phyloP scores from a whole-genome alignment of 2,329 filamentous ascomycete species.

The Curvularia hawaiiensis region DNA sequence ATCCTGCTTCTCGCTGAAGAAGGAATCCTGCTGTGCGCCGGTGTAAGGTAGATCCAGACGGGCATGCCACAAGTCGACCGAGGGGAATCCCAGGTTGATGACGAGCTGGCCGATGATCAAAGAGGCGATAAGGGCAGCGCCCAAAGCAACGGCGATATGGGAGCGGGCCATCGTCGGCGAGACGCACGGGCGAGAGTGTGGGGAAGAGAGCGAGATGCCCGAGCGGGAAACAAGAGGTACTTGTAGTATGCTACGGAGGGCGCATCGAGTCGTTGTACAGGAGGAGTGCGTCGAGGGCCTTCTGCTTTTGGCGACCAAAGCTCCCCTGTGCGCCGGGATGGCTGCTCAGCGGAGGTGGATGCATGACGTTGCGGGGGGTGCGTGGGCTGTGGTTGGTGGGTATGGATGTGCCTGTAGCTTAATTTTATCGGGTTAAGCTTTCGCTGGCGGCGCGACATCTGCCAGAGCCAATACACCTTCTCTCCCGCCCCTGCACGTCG shows the following conservation, averaged over 20 bases:
- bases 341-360: neutral
- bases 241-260: constrained; percentile 10
- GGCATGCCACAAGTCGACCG: constrained; percentile 46
- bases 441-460: constrained; percentile 14
- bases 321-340: neutral
- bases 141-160: constrained; percentile 46
- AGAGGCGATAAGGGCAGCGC: constrained; percentile 41
- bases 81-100: constrained; percentile 41
- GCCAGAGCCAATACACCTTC: constrained; percentile 18
- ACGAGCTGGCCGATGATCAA: constrained; percentile 45
- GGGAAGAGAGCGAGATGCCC: too few relatives aligned
- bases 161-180: constrained; percentile 46
- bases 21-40: constrained; percentile 30
- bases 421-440: constrained; percentile 19
- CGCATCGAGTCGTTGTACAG: neutral
- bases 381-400: constrained; percentile 19
- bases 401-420: constrained; percentile 13
- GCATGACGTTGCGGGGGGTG: constrained; percentile 22
- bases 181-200: constrained; percentile 23
- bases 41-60: constrained; percentile 30
- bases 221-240: constrained; percentile 2
- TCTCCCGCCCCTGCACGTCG: constrained; percentile 18
- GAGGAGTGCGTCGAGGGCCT: neutral
- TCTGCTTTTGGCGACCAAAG: constrained; percentile 3
- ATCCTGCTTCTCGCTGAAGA: constrained; percentile 37